Base-by-base conservation (phyloP, 768 basidiomycete species). In the Xerocomus potaroensis region DNA sequence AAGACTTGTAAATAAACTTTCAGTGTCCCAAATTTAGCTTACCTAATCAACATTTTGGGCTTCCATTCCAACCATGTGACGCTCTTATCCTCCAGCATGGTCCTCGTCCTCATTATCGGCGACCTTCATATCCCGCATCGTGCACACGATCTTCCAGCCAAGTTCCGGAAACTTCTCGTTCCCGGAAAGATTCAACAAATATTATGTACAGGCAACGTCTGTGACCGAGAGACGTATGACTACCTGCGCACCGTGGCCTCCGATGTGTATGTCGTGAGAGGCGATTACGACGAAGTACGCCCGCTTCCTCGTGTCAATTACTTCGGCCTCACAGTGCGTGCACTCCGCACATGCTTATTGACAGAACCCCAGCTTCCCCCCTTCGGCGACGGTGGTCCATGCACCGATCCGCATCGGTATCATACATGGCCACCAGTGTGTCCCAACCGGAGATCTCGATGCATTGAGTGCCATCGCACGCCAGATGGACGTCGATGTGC, bases 101-200 rank as follows among this genome's bases (percentile, higher is more conserved):
- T 95, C 83, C 86, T 98, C 54, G 95, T 99, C 33, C 87, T 98
- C 47, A 82, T 96, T 59, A 91, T 98, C 54, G 95, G 95, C 42
- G 96, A 99, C 74, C 79, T 98, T 18, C 94, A 97, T 67, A 98
- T 97, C 61, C 96, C 96, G 1, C 86, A 91, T 64, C 73, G 90
- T 35, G 74, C 72, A 8, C 91, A 96, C 64, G 96, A 96, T 61
- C 79, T 99, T 8, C 94, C 96, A 0, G 73, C 82, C 12, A 97
- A 97, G 70, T 99, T 99, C 72, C 94, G 95, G 73, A 96, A 97
- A 62, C 83, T 98, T 1, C 76, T 99, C 43, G 84, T 91, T 5
- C 89, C 89, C 16, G 96, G 96, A 18, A 99, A 99, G 68, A 98
- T 99, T 36, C 91, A 94, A 52, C 95, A 98, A 67, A 96, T 98